Evolutionary conservation across 2,329 filamentous ascomycete species (phyloP).

Genomic region (Fusarium decemcellulare): DNA sequence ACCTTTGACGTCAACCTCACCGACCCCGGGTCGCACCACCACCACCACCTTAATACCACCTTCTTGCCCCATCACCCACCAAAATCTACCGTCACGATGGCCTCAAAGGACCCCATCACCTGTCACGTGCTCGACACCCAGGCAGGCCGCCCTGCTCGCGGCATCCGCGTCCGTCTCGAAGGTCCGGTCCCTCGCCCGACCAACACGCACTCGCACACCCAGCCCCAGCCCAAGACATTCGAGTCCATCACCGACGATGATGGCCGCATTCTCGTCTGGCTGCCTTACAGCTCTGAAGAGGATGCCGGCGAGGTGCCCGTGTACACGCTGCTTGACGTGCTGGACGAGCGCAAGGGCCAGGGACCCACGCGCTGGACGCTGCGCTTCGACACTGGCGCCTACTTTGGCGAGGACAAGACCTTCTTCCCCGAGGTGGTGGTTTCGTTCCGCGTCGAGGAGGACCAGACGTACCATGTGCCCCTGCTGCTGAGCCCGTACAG

Average conservation of each 20-base stretch:
- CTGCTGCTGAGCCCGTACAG: constrained; percentile 83
- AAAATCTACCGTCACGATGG: constrained; percentile 33
- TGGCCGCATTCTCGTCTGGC: constrained; percentile 81
- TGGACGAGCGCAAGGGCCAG: constrained; percentile 58
- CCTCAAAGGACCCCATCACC: constrained; percentile 78
- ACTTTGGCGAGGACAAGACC: constrained; percentile 75
- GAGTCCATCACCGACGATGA: constrained; percentile 81
- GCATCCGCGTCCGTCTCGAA: constrained; percentile 77
- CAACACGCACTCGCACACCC: constrained; percentile 41
- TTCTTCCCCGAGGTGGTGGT: constrained; percentile 74
- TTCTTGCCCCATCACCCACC: constrained; percentile 3
- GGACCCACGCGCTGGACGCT: constrained; percentile 74
- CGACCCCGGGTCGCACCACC: constrained; percentile 13
- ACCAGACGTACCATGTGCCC: constrained; percentile 85
- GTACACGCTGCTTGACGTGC: constrained; percentile 70
- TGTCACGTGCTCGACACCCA: constrained; percentile 90
- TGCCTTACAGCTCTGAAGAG: constrained; percentile 66
- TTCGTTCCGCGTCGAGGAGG: constrained; percentile 65
- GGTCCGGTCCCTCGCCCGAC: constrained; percentile 53
- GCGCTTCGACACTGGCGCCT: constrained; percentile 79
- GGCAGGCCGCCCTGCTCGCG: constrained; percentile 76
- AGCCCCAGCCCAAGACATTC: constrained; percentile 64
- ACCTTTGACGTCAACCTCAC: constrained; percentile 31
- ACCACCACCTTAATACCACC: constrained; percentile 12
- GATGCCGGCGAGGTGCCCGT: constrained; percentile 70